phyloP scores from a whole-genome alignment of 192 early-diverging fungal species.

The Coemansia sp. region DNA sequence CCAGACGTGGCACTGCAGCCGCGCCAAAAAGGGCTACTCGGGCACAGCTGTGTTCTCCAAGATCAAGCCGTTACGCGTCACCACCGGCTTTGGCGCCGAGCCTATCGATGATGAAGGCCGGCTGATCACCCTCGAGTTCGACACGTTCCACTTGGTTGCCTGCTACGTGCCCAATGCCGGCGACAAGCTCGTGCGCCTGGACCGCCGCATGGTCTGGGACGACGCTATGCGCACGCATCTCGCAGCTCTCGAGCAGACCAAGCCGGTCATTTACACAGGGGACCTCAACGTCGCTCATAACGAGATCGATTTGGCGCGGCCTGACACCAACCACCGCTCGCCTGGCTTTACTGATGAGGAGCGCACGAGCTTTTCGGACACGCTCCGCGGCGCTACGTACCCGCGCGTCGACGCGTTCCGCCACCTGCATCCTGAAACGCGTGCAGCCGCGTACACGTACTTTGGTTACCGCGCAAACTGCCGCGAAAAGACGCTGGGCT shows the following conservation, averaged over 20 bases:
- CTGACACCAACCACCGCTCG: constrained; percentile 71
- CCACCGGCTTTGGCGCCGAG: constrained; percentile 59
- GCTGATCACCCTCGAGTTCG: constrained; percentile 69
- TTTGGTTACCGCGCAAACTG: constrained; percentile 75
- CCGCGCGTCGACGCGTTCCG: constrained; percentile 73
- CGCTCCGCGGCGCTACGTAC: constrained; percentile 53
- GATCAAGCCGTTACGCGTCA: constrained; percentile 63
- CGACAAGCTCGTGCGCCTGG: constrained; percentile 67
- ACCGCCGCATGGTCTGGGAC: constrained; percentile 65
- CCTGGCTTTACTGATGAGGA: constrained; percentile 85
- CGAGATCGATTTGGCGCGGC: constrained; percentile 71
- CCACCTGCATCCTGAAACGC: constrained; percentile 64
- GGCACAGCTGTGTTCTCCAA: constrained; percentile 81
- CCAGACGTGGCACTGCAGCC: constrained; percentile 66
- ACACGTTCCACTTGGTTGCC: constrained; percentile 62
- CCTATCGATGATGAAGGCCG: constrained; percentile 67
- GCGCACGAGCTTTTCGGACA: constrained; percentile 64
- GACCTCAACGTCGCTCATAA: constrained; percentile 87
- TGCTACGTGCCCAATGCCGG: constrained; percentile 84
- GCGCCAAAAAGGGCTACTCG: constrained; percentile 75
- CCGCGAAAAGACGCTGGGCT: constrained; percentile 69
- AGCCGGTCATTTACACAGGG: constrained; percentile 77
- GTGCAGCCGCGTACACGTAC: constrained; percentile 69
- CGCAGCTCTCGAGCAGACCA: constrained; percentile 61
- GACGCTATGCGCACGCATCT: constrained; percentile 66